Conservation (phyloP, 768 basidiomycete genomes). For the Galerina marginata region DNA sequence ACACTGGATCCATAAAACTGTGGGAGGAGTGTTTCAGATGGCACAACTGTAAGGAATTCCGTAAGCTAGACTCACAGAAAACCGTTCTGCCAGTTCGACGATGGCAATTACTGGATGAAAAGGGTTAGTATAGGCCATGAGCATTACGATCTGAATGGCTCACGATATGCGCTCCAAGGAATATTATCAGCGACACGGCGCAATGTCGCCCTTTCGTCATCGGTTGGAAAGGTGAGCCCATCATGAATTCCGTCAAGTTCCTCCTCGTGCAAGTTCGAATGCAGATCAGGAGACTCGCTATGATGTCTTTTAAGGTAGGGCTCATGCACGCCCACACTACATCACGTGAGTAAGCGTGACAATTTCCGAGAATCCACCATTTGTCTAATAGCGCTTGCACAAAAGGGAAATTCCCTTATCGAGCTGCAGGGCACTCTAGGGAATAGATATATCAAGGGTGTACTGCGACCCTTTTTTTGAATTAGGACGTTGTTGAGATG, state of each 20-base stretch:
- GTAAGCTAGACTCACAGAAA: conserved; percentile 42
- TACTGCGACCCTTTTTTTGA: background rate
- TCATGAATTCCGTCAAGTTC: conserved; percentile 45
- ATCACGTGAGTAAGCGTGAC: background rate
- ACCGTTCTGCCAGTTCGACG: conserved; percentile 75
- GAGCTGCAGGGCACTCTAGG: background rate
- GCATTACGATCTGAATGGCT: conserved; percentile 37
- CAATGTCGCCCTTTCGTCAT: conserved; percentile 61
- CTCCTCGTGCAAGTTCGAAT: no score
- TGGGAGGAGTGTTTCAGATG: no score
- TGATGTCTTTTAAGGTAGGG: background rate
- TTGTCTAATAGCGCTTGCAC: background rate
- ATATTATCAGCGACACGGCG: conserved; percentile 64
- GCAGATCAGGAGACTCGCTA: no score
- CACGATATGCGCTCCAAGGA: conserved; percentile 63
- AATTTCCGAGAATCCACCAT: background rate
- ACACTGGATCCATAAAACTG: conserved; percentile 51
- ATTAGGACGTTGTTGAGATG: background rate
- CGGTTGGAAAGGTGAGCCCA: conserved; percentile 66
- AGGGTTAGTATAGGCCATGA: conserved; percentile 24
- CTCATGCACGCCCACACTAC: background rate
- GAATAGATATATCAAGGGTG: background rate
- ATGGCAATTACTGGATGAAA: conserved; percentile 58
- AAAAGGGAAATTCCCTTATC: no score
- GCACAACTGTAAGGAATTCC: no score